Conservation (phyloP, 331 rosid genomes). For the Stylosanthes scabra region DNA sequence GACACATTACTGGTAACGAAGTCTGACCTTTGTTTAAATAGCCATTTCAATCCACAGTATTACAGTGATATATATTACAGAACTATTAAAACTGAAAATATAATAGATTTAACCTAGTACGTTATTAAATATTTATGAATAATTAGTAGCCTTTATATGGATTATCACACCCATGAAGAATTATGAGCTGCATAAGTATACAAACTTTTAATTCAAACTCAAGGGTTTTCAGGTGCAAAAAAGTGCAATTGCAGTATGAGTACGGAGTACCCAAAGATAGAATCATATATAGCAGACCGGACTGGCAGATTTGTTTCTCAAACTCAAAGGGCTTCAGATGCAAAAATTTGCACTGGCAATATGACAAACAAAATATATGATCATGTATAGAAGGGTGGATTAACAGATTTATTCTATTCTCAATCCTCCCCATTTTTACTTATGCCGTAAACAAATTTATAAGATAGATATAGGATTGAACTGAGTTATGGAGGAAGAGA, state of each 20-base stretch:
- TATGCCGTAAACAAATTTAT: neutral
- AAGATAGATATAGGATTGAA: neutral
- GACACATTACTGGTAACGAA: neutral
- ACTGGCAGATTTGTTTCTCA: too few relatives aligned
- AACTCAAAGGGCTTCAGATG: neutral
- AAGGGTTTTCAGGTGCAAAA: slow-evolving; percentile 4
- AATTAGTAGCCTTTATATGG: neutral
- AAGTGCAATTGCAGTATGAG: neutral
- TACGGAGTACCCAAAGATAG: too few relatives aligned
- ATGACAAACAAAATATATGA: neutral
- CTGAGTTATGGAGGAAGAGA: neutral
- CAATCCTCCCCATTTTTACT: neutral
- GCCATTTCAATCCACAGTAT: slow-evolving; percentile 1
- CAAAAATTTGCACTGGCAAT: neutral
- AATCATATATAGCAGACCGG: too few relatives aligned
- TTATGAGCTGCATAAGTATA: slow-evolving; percentile 18
- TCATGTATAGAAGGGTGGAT: slow-evolving; percentile 8
- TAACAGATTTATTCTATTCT: slow-evolving; percentile 14
- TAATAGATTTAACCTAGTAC: neutral
- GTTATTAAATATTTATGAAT: neutral
- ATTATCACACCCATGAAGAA: slow-evolving; percentile 16
- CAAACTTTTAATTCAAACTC: slow-evolving; percentile 16
- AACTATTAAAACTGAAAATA: neutral
- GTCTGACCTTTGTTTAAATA: slow-evolving; percentile 1
- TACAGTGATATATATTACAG: neutral